Evolutionary conservation across 1,284 basidiomycete genomes (phyloP).

Genomic region (Cryptococcus sp.): DNA sequence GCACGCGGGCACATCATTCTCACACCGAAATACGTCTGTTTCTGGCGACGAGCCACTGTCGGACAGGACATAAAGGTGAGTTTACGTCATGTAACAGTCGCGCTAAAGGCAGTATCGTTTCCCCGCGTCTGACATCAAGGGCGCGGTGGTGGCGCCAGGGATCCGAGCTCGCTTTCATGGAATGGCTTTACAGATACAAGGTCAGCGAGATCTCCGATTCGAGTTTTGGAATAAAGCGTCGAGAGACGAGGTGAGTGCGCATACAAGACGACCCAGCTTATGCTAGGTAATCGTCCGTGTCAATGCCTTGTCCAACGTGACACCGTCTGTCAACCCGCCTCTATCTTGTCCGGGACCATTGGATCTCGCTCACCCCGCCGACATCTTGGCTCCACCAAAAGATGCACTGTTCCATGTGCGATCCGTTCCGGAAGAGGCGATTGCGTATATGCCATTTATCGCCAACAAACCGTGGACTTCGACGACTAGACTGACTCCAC

Average conservation of each 20-base stretch:
- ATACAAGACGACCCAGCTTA: not conserved
- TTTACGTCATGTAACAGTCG: not conserved
- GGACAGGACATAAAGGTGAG: slow-evolving; percentile 50
- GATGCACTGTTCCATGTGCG: slow-evolving; percentile 28
- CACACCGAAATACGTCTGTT: slow-evolving; percentile 48
- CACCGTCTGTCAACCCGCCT: not conserved
- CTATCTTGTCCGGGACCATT: not conserved
- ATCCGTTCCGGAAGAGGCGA: slow-evolving; percentile 41
- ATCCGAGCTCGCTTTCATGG: slow-evolving; percentile 56
- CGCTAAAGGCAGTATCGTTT: slow-evolving; percentile 61
- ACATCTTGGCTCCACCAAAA: slow-evolving; percentile 39
- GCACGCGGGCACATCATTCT: slow-evolving; percentile 52
- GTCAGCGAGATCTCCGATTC: slow-evolving; percentile 59
- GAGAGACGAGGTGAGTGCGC: slow-evolving; percentile 57
- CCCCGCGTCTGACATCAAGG: slow-evolving; percentile 56
- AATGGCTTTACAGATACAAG: slow-evolving; percentile 59
- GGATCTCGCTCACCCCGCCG: slow-evolving; percentile 26
- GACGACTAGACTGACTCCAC: slow-evolving; percentile 30
- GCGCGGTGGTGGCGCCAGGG: slow-evolving; percentile 51
- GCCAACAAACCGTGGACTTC: slow-evolving; percentile 40
- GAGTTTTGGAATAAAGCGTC: slow-evolving; percentile 57
- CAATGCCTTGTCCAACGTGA: slow-evolving; percentile 2
- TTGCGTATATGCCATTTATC: slow-evolving; percentile 49
- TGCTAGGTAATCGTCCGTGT: slow-evolving; percentile 21
- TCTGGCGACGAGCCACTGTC: slow-evolving; percentile 48